A percentile compares a stretch with the other conserved stretches of the same genome.
phyloP scores from a whole-genome alignment of 1,284 basidiomycete species.

The Papiliotrema terrestris region DNA sequence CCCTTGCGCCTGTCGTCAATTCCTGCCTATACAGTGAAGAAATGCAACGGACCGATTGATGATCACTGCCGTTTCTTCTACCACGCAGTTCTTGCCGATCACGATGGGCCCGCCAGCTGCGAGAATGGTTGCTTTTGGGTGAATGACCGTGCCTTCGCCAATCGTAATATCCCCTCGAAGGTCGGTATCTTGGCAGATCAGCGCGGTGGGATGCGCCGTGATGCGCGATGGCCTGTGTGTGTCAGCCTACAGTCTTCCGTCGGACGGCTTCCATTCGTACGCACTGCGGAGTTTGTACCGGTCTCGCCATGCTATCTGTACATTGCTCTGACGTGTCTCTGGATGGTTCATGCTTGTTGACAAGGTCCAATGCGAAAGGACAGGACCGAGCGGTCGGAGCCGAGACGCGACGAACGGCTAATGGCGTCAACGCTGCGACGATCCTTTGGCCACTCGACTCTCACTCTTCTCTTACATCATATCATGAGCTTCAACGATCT shows the following conservation, averaged over 20 bases:
- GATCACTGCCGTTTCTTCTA: constrained; percentile 85
- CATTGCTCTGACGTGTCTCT: background rate
- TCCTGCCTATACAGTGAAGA: too few species aligned
- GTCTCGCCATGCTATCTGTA: background rate
- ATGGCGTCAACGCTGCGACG: too few species aligned
- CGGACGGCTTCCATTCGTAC: background rate
- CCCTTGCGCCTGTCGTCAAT: constrained; percentile 59
- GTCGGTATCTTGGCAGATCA: constrained; percentile 83
- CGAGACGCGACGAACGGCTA: too few species aligned
- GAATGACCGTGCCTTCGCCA: constrained; percentile 80
- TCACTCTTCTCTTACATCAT: background rate
- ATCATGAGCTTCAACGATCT: constrained; percentile 55
- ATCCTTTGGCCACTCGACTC: constrained; percentile 2
- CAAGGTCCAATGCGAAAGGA: too few species aligned
- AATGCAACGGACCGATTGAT: constrained; percentile 60
- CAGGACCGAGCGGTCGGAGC: too few species aligned
- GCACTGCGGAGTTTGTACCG: background rate
- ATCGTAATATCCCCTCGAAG: constrained; percentile 88
- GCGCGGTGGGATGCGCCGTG: constrained; percentile 72
- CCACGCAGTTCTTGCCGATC: constrained; percentile 80
- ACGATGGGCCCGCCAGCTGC: constrained; percentile 81
- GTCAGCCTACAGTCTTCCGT: background rate
- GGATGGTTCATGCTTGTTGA: too few species aligned
- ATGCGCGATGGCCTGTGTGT: constrained; percentile 40
- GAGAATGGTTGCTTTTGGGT: constrained; percentile 87